These are phyloP conservation scores for Emericellopsis cladophorae DNA, from an alignment of 2,329 filamentous ascomycete genomes.

Conservation along the genomic window DNA sequence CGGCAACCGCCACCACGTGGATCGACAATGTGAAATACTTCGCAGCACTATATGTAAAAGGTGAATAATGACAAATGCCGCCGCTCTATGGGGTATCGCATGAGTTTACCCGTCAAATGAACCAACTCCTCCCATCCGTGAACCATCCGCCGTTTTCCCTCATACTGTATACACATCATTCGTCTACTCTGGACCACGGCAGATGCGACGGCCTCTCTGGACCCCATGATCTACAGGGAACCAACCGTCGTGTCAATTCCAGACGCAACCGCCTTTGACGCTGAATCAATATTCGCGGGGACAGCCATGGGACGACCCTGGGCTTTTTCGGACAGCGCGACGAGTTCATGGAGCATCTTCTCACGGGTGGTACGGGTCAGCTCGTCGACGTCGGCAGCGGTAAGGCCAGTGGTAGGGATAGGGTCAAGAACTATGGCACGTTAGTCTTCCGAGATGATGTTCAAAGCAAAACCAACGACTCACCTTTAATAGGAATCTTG, in stretches of 20 bases:
- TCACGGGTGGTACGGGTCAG: conserved; percentile 57
- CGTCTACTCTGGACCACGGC: too few species aligned
- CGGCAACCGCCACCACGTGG: too few species aligned
- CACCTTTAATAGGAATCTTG: conserved; percentile 64
- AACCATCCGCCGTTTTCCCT: too few species aligned
- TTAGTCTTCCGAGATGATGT: background rate
- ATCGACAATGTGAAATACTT: too few species aligned
- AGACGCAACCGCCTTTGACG: conserved; percentile 14
- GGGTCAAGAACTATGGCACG: conserved; percentile 55
- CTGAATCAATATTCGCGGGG: conserved; percentile 9
- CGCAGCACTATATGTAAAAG: too few species aligned
- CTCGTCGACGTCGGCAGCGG: conserved; percentile 63
- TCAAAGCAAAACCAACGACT: conserved; percentile 7
- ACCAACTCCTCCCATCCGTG: too few species aligned
- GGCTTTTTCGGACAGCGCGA: conserved; percentile 37
- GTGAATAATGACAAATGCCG: too few species aligned
- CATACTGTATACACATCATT: too few species aligned
- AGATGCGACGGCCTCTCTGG: too few species aligned
- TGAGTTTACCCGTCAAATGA: too few species aligned
- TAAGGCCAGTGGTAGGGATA: conserved; percentile 64
- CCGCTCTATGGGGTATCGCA: too few species aligned
- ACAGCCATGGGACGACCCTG: conserved; percentile 24
- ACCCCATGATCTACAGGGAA: background rate
- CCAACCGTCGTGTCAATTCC: conserved; percentile 11
- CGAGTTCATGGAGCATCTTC: conserved; percentile 59